Base-by-base conservation (phyloP, 176 grass and related monocot species). In the Chrysopogon serrulatus region DNA sequence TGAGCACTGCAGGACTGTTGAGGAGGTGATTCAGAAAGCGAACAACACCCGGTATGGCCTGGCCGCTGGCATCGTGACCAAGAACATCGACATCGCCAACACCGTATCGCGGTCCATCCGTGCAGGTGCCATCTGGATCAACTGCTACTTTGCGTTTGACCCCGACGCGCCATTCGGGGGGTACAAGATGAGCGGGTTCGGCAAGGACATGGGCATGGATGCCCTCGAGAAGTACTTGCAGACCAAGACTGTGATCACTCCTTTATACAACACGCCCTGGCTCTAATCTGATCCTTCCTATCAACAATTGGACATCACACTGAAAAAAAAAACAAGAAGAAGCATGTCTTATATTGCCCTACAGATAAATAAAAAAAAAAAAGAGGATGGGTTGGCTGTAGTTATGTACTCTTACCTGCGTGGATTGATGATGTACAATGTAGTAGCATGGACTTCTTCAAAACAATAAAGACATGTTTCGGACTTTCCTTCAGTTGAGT, bases 101-200 rank as follows among this genome's bases (percentile, higher is more conserved):
- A 83, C 88, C 19, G 80, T 96, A 9, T 89, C 94, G 0, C 89
- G 94, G 43, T 93, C 94, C 1, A 72, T 96, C 56, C 74, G 91
- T 2, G 88, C 94, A 0, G 94, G 94, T 0, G 17, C 66, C 32
- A 73, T 96, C 53, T 96, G 94, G 94, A 80, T 96, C 27, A 96
- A 96, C 75, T 93, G 94, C 80, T 96, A 93, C 94, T 6, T 93
- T 4, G 94, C 72, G 8, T 85, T 96, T 21, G 94, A 96, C 59
- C 4, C 13, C 0, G 91, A 91, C 26, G 68, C 42, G 13, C 94
- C 94, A 1, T 93, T 96, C 53, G 94, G 94, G 0, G 93, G 94
- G 10, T 96, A 56, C 86, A 96, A 96, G 85, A 93, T 93, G 91
- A 96, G 94, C 16, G 94, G 94, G 0, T 89, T 89, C 37, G 94